Evolutionary conservation across 1,139 yeast species (phyloP).

Genomic region (Yamadazyma sp.): DNA sequence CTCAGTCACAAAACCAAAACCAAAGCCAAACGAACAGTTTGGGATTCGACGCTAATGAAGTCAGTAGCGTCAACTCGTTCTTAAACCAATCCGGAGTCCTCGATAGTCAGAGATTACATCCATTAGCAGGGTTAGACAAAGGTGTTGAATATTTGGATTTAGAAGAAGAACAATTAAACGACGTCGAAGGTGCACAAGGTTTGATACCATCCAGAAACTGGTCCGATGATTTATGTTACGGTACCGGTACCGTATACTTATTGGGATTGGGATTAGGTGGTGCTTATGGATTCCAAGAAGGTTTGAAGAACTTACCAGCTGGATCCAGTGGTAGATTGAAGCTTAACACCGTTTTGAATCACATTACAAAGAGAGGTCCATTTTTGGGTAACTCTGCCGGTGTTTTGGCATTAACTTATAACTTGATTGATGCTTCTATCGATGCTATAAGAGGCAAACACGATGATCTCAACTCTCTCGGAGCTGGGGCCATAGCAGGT

Average conservation of each 20-base stretch:
- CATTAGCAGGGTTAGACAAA: constrained; percentile 87
- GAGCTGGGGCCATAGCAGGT: constrained; percentile 91
- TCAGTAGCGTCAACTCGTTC: constrained; percentile 63
- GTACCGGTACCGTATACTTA: constrained; percentile 92
- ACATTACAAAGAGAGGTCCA: constrained; percentile 94
- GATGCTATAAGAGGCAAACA: constrained; percentile 85
- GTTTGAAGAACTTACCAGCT: constrained; percentile 72
- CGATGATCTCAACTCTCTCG: constrained; percentile 79
- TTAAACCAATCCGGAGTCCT: constrained; percentile 61
- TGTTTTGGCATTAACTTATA: constrained; percentile 86
- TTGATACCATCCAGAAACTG: constrained; percentile 93
- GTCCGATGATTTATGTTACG: constrained; percentile 96
- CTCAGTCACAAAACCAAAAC: constrained; percentile 13
- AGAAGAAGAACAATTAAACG: constrained; percentile 72
- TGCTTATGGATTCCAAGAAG: constrained; percentile 82
- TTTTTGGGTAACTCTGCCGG: constrained; percentile 94
- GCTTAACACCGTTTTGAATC: constrained; percentile 86
- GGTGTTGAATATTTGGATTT: constrained; percentile 88
- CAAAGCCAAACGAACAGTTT: constrained; percentile 33
- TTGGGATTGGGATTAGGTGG: constrained; percentile 84
- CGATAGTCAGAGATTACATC: constrained; percentile 80
- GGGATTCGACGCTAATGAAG: constrained; percentile 70
- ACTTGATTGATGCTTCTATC: constrained; percentile 75
- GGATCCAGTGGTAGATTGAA: constrained; percentile 75
- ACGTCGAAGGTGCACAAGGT: constrained; percentile 85